These are phyloP conservation scores for Xerophyta viscosa DNA, from an alignment of 106 monocot species.

Conservation along the genomic window DNA sequence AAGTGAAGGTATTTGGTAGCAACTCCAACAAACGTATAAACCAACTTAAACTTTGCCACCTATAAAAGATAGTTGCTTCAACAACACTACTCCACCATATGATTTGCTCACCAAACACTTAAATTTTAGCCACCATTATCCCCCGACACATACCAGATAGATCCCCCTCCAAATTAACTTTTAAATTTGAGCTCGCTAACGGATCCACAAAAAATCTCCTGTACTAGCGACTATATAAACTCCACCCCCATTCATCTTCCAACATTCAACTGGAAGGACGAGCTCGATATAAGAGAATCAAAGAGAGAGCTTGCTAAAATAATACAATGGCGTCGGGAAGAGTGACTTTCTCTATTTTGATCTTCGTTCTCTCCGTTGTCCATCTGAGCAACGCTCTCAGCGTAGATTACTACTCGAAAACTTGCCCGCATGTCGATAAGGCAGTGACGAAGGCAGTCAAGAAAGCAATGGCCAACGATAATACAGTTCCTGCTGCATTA, in stretches of 20 bases:
- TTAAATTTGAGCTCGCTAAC: too few relatives aligned
- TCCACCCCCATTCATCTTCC: too few relatives aligned
- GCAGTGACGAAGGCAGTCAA: slow-evolving; percentile 31
- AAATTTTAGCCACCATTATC: not conserved
- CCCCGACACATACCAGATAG: not conserved
- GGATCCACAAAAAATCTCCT: too few relatives aligned
- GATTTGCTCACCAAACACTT: slow-evolving; percentile 24
- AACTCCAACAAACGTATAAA: too few relatives aligned
- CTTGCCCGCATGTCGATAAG: slow-evolving; percentile 38
- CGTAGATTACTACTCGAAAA: slow-evolving; percentile 38
- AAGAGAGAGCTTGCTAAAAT: not conserved
- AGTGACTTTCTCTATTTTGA: slow-evolving; percentile 1
- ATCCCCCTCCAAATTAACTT: not conserved
- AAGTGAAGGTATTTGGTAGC: too few relatives aligned
- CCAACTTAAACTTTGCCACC: too few relatives aligned
- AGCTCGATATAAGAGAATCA: not conserved
- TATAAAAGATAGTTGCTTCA: too few relatives aligned
- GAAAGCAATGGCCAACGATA: slow-evolving; percentile 25
- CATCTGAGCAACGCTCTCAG: slow-evolving; percentile 19
- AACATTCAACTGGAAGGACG: too few relatives aligned
- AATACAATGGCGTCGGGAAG: not conserved
- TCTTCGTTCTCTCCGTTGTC: not conserved
- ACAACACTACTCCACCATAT: slow-evolving; percentile 16
- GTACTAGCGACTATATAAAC: too few relatives aligned
- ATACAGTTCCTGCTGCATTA: slow-evolving; percentile 42